phyloP scores from a whole-genome alignment of 2,329 filamentous ascomycete genomes.

The Phialemonium atrogriseum region DNA sequence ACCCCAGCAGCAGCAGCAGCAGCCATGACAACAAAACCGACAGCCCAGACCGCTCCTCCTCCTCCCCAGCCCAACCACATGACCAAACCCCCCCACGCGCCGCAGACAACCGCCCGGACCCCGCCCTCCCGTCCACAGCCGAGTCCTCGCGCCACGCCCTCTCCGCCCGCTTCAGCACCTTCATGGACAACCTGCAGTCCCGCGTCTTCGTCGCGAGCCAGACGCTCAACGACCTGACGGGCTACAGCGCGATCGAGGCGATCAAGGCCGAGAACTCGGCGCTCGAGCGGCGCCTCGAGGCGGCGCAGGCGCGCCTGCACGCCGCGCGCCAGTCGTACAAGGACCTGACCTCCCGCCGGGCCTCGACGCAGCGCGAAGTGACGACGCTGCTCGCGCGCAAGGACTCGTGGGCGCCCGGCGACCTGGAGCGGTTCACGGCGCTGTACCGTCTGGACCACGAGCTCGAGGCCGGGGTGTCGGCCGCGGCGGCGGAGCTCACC shows the following conservation, averaged over 20 bases:
- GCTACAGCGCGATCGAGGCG: constrained; percentile 83
- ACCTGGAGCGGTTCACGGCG: constrained; percentile 89
- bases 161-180: constrained; percentile 46
- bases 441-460: constrained; percentile 89
- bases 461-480: constrained; percentile 75
- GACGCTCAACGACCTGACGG: constrained; percentile 87
- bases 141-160: constrained; percentile 34
- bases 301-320: constrained; percentile 58
- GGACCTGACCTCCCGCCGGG: constrained; percentile 72
- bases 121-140: constrained; percentile 36
- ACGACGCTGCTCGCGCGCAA: constrained; percentile 90
- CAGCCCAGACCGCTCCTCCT: constrained; percentile 5
- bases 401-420: constrained; percentile 77
- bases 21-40: background rate
- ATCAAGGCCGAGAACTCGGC: constrained; percentile 70
- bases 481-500: constrained; percentile 63
- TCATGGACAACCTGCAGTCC: constrained; percentile 86
- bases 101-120: constrained; percentile 1
- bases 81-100: constrained; percentile 1
- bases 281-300: constrained; percentile 51
- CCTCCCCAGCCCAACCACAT: constrained; percentile 1
- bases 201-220: constrained; percentile 80
- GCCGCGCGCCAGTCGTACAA: constrained; percentile 70
- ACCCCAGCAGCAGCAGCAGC: background rate
- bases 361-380: constrained; percentile 89